A percentile compares a stretch with the other conserved stretches of the same genome.
Conservation (phyloP, 2,329 filamentous ascomycete genomes). For the Nakataea oryzae region DNA sequence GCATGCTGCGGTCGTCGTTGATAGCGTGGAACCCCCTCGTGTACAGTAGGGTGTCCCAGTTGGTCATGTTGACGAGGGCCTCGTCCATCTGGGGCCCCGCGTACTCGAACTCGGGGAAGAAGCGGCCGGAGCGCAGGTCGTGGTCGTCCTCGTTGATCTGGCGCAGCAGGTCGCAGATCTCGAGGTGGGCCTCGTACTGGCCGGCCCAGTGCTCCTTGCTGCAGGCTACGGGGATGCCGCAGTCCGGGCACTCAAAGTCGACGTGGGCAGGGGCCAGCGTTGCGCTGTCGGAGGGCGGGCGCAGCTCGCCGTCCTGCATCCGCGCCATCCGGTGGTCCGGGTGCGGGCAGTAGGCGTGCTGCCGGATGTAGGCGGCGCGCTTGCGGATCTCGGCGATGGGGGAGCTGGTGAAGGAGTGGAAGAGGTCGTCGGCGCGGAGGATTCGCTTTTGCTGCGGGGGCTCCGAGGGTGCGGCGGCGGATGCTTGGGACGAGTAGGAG, state of each 20-base stretch:
- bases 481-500: constrained; percentile 6
- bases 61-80: constrained; percentile 90
- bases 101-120: constrained; percentile 91
- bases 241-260: constrained; percentile 91
- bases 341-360: constrained; percentile 90
- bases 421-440: constrained; percentile 70
- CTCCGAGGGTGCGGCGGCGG: constrained; percentile 11
- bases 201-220: constrained; percentile 92
- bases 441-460: constrained; percentile 17
- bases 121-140: constrained; percentile 78
- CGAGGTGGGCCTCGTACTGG: constrained; percentile 84
- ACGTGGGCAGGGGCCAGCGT: constrained; percentile 67
- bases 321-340: constrained; percentile 73
- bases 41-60: constrained; percentile 96
- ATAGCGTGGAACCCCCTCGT: constrained; percentile 85
- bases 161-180: constrained; percentile 82
- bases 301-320: constrained; percentile 17
- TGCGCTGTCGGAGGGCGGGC: constrained; percentile 39
- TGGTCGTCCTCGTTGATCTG: constrained; percentile 99
- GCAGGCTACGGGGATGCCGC: constrained; percentile 88
- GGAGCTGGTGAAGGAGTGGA: constrained; percentile 84
- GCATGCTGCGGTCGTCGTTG: constrained; percentile 80
- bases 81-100: constrained; percentile 85
- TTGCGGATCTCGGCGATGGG: constrained; percentile 80
- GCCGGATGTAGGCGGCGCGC: constrained; percentile 81